phyloP scores from a whole-genome alignment of 75 land plant species.

The Picea glauca region DNA sequence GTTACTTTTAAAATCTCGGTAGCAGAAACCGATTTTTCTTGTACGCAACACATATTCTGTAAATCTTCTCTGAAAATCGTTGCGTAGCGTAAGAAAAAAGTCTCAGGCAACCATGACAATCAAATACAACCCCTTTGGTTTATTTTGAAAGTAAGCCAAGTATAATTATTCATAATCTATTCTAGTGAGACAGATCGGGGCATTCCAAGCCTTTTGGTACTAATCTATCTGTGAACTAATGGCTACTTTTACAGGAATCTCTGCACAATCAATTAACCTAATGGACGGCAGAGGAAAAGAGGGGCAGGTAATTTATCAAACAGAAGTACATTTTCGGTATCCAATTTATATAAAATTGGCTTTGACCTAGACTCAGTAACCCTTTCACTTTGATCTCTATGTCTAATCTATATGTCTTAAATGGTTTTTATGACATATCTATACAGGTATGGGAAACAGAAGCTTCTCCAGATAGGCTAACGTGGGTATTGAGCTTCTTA shows the following conservation, averaged over 20 bases:
- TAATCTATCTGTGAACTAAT: not conserved
- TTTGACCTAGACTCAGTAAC: not conserved
- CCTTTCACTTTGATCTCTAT: not conserved
- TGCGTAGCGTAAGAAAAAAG: not conserved
- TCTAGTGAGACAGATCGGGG: not conserved
- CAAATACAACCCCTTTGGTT: not conserved
- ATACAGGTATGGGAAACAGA: not conserved
- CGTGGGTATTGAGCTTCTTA: not conserved
- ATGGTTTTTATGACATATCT: not conserved
- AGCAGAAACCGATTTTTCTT: too few species aligned
- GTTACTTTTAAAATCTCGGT: too few species aligned
- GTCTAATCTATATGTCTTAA: too few species aligned
- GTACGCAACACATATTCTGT: not conserved
- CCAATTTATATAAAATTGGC: not conserved
- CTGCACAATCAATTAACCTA: constrained; percentile 1
- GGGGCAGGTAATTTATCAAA: not conserved
- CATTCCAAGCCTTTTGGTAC: not conserved
- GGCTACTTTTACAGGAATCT: not conserved
- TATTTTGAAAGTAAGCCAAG: not conserved
- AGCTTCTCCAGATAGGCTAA: not conserved
- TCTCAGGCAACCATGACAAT: too few species aligned
- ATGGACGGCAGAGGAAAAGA: not conserved
- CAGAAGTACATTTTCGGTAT: not conserved
- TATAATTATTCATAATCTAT: not conserved
- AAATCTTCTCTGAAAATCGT: not conserved